Base-by-base conservation (phyloP, 2,329 filamentous ascomycete genomes). In the Zymoseptoria tritici region DNA sequence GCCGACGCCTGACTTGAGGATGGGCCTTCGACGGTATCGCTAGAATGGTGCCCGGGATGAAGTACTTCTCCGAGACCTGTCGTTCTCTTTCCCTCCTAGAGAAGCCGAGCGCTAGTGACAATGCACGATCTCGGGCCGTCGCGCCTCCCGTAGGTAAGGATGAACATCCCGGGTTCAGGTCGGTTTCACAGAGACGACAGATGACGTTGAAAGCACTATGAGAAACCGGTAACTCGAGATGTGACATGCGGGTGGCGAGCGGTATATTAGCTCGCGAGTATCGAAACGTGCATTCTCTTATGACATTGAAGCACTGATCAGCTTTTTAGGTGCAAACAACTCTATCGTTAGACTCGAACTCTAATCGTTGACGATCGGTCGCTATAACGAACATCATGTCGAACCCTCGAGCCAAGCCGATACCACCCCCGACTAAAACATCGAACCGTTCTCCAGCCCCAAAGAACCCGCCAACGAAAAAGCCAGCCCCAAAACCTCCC, bases 401-500 rank as follows among this genome's bases (percentile, higher is more conserved):
- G 31, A 63, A 58, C 9, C 26, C 59, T 49, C 57, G 61, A 57
- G 57, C 59, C 36, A 63, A 57, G 50, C 59, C 61, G 16, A 36
- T 59, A 26, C 21, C 59, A 56, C 50, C 55, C 50, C 22, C 29
- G 22, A 22, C 26, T 50, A 54, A n/a, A 55, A 9, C 52, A 26
- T 13, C 20, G n/a, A 19, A 11, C 13, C 52, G 24, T 26, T 31
- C 58, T 2, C 31, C 56, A 57, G 54, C 54, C 24, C 49, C 60
- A 20, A 60, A 52, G 50, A 51, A 61, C 3, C 60, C 65, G 4
- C 50, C 60, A 29, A 55, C 59, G 8, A 64, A 60, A 52, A 60
- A 61, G 26, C 60, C 64, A 26, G 49, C 60, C 49, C 49, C 50
- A 21, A 65, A 63, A 59, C 49, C 63, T 11, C 51, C 61, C 9